Conservation (phyloP, 2,329 filamentous ascomycete species). For the Waltergamsia citrina region DNA sequence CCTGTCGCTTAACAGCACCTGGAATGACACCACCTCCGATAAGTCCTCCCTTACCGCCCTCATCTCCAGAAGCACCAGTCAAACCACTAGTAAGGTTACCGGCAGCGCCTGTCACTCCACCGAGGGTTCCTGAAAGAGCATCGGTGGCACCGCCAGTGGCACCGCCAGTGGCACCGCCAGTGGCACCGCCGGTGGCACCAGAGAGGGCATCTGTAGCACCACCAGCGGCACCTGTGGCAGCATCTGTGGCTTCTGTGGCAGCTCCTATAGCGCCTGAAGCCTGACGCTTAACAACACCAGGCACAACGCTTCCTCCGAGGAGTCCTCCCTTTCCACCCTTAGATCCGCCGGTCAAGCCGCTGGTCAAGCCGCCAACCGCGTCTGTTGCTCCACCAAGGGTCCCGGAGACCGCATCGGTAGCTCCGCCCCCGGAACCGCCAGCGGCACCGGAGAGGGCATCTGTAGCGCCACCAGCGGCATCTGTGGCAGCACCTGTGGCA, state of each 20-base stretch:
- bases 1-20: background rate
- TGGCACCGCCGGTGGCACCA: background rate
- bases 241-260: background rate
- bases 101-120: background rate
- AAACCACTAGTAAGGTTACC: no score
- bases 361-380: background rate
- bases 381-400: background rate
- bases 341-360: background rate
- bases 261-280: background rate
- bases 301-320: background rate
- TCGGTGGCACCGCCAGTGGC: background rate
- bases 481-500: background rate
- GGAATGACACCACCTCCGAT: background rate
- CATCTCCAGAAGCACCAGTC: background rate
- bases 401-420: background rate
- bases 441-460: no score
- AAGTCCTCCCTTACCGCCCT: background rate
- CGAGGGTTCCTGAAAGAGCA: background rate
- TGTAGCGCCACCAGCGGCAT: background rate
- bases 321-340: background rate
- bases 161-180: background rate
- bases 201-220: background rate
- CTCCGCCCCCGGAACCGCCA: no score
- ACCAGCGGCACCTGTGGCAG: background rate
- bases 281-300: background rate